phyloP scores from a whole-genome alignment of 2,329 filamentous ascomycete species.

The Pyrenophora tritici-repentis region DNA sequence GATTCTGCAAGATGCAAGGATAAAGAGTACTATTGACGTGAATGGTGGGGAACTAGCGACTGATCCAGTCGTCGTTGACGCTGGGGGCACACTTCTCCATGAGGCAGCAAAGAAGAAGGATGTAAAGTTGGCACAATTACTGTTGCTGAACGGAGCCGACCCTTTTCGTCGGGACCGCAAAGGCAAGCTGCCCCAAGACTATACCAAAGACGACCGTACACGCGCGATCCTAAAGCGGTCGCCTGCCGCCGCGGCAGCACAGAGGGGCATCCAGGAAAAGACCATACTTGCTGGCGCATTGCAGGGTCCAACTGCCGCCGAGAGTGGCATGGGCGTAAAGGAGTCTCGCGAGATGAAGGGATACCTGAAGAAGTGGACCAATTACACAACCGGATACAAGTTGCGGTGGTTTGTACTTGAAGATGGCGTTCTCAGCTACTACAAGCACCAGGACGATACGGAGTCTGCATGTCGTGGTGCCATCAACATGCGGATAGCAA shows the following conservation, averaged over 20 bases:
- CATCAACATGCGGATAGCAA: slow-evolving; percentile 98
- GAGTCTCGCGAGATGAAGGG: slow-evolving; percentile 97
- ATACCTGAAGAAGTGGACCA: slow-evolving; percentile 99
- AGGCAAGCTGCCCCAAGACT: slow-evolving; percentile 92
- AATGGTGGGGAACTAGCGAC: slow-evolving; percentile 89
- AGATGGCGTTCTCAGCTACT: slow-evolving; percentile 96
- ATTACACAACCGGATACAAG: slow-evolving; percentile 97
- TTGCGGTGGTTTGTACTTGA: slow-evolving; percentile 97
- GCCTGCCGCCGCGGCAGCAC: slow-evolving; percentile 89
- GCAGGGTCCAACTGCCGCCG: slow-evolving; percentile 63
- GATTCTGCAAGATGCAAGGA: slow-evolving; percentile 80
- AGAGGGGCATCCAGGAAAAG: slow-evolving; percentile 95
- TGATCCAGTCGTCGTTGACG: slow-evolving; percentile 74
- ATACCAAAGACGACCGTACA: slow-evolving; percentile 92
- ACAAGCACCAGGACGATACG: slow-evolving; percentile 97
- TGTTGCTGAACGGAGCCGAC: slow-evolving; percentile 92
- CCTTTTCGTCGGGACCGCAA: slow-evolving; percentile 94
- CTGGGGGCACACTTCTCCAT: slow-evolving; percentile 90
- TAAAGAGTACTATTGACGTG: slow-evolving; percentile 87
- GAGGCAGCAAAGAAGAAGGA: slow-evolving; percentile 91
- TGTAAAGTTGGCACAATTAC: slow-evolving; percentile 81
- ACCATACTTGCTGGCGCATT: slow-evolving; percentile 82
- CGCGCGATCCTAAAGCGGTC: slow-evolving; percentile 89
- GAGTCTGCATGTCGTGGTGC: slow-evolving; percentile 95
- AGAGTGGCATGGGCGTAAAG: slow-evolving; percentile 68